These are phyloP conservation scores for Epichloe sylvatica DNA, from an alignment of 2,329 filamentous ascomycete species.

Conservation along the genomic window DNA sequence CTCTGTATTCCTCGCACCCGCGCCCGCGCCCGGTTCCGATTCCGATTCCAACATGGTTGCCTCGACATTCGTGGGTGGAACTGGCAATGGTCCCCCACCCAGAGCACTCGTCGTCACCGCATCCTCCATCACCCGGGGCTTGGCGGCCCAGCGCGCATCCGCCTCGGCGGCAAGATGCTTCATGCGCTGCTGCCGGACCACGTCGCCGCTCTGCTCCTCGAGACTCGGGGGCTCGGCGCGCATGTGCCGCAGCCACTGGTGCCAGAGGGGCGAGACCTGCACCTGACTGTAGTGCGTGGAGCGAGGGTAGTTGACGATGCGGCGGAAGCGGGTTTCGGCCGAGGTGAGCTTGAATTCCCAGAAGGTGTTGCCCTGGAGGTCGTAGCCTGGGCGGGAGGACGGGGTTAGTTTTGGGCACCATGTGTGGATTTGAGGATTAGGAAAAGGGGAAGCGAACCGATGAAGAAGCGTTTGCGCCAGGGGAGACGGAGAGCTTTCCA, in stretches of 20 bases:
- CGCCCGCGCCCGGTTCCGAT: background rate
- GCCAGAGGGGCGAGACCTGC: constrained; percentile 47
- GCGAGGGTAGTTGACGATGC: constrained; percentile 46
- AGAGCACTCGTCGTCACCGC: constrained; percentile 4
- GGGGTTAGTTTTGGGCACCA: too few relatives aligned
- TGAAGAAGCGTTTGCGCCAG: constrained; percentile 49
- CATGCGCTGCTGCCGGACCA: constrained; percentile 37
- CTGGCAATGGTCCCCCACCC: background rate
- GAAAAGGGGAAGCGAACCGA: constrained; percentile 30
- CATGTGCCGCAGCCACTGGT: constrained; percentile 54
- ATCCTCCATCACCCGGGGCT: constrained; percentile 34
- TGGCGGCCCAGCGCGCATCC: constrained; percentile 50
- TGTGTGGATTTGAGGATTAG: too few relatives aligned
- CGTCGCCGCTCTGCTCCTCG: constrained; percentile 41
- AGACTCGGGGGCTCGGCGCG: constrained; percentile 40
- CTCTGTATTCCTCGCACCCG: background rate
- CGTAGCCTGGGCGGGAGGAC: constrained; percentile 33
- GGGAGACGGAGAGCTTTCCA: constrained; percentile 51
- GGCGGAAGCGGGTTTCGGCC: constrained; percentile 36
- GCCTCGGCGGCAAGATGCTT: constrained; percentile 44
- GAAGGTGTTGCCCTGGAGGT: constrained; percentile 53
- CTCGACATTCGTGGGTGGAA: too few relatives aligned
- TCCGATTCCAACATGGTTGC: background rate
- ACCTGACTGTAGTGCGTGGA: constrained; percentile 41
- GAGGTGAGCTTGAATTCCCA: constrained; percentile 48